Evolutionary conservation across 2,329 filamentous ascomycete species (phyloP).

Genomic region (Alternaria consortialis): DNA sequence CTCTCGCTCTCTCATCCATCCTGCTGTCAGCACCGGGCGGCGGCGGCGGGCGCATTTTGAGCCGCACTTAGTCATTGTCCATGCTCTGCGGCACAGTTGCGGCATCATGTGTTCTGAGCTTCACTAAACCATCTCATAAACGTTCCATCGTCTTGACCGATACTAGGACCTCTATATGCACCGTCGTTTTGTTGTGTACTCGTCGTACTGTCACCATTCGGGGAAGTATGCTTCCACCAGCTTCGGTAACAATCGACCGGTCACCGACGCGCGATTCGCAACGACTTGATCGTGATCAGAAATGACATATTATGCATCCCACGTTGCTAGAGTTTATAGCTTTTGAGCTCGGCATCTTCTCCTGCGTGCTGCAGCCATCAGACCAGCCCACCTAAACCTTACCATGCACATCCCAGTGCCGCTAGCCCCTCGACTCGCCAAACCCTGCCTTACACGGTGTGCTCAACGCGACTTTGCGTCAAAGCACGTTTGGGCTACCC

Average conservation of each 20-base stretch:
- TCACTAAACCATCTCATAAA: neutral
- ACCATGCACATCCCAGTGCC: conserved; percentile 25
- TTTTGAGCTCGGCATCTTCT: conserved; percentile 36
- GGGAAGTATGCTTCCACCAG: conserved; percentile 2
- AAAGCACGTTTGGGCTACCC: conserved; percentile 43
- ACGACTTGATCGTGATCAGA: conserved; percentile 25
- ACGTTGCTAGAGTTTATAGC: conserved; percentile 33
- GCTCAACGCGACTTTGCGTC: conserved; percentile 39
- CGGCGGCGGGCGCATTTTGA: conserved; percentile 42
- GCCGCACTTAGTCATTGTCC: conserved; percentile 29
- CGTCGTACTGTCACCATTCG: neutral
- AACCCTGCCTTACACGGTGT: conserved; percentile 36
- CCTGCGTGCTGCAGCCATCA: conserved; percentile 40
- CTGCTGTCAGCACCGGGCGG: conserved; percentile 31
- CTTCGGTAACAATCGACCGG: conserved; percentile 14
- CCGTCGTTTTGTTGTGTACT: conserved; percentile 1
- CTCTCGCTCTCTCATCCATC: conserved; percentile 5
- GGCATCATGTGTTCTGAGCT: conserved; percentile 1
- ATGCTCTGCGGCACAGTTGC: conserved; percentile 6
- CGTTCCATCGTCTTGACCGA: conserved; percentile 14
- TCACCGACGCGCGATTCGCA: conserved; percentile 25
- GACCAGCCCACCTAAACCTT: conserved; percentile 15
- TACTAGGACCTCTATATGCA: conserved; percentile 12
- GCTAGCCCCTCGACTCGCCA: conserved; percentile 35
- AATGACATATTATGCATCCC: conserved; percentile 39